A percentile compares a stretch with the other conserved stretches of the same genome.
Evolutionary conservation across 768 basidiomycete species (phyloP).

Genomic region (Tylopilus subfusipes): DNA sequence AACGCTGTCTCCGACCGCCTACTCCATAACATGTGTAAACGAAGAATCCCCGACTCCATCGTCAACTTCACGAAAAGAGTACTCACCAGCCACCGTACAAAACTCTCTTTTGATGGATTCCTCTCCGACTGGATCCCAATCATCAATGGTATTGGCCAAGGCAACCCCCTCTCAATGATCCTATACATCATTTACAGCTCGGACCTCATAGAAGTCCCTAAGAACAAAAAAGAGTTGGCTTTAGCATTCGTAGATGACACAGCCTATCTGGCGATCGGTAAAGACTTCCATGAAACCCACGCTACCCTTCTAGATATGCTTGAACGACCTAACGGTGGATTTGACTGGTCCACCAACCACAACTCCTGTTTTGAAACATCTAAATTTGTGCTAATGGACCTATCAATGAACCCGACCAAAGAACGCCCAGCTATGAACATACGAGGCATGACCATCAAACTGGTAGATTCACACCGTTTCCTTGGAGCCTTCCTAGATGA

Average conservation of each 20-base stretch:
- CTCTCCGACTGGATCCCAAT: slow-evolving; percentile 20
- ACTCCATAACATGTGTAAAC: slow-evolving; percentile 3
- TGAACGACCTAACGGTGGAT: slow-evolving; percentile 7
- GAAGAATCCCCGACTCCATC: background rate
- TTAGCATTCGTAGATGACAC: slow-evolving; percentile 34
- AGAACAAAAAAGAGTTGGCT: slow-evolving; percentile 8
- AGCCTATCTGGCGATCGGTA: slow-evolving; percentile 22
- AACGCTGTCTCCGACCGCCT: too few species aligned
- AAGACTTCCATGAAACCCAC: slow-evolving; percentile 20
- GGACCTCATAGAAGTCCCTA: slow-evolving; percentile 8
- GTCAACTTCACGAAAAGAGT: slow-evolving; percentile 5
- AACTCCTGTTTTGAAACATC: slow-evolving; percentile 22
- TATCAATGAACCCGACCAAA: background rate
- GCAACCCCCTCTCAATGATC: slow-evolving; percentile 31
- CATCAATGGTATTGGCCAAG: slow-evolving; percentile 31
- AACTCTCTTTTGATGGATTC: too few species aligned
- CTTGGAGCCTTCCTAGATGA: too few species aligned
- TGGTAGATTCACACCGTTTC: background rate
- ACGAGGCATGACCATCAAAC: background rate
- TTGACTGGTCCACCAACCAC: slow-evolving; percentile 16
- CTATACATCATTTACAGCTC: slow-evolving; percentile 34
- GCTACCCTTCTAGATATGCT: slow-evolving; percentile 27
- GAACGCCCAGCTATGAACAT: background rate
- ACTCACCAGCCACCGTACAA: background rate
- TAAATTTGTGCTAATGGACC: slow-evolving; percentile 24